These are phyloP conservation scores for Escallonia herrerae DNA, from an alignment of 129 eudicot species.

Conservation along the genomic window DNA sequence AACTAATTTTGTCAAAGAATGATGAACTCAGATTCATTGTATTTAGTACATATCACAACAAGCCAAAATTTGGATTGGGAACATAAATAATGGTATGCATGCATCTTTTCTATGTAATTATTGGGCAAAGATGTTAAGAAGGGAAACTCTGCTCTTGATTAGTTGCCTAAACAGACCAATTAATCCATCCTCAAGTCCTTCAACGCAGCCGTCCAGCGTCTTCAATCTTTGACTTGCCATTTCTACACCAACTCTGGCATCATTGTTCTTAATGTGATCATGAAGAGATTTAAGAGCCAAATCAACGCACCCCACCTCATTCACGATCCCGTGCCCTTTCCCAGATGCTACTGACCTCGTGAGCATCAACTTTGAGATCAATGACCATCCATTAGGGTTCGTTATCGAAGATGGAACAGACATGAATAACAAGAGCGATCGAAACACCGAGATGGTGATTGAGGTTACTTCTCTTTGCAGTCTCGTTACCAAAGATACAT, in stretches of 20 bases:
- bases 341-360: conserved; percentile 13
- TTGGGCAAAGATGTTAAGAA: conserved; percentile 45
- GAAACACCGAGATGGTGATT: conserved; percentile 19
- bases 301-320: conserved; percentile 15
- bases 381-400: conserved; percentile 24
- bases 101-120: background rate
- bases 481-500: conserved; percentile 9
- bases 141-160: conserved; percentile 37
- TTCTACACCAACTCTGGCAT: conserved; percentile 8
- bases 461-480: conserved; percentile 20
- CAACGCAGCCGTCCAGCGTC: conserved; percentile 19
- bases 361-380: conserved; percentile 27
- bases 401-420: conserved; percentile 14
- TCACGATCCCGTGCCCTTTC: background rate
- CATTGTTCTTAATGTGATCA: background rate
- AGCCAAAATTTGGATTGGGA: background rate
- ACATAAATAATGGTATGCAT: background rate
- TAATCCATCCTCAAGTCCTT: conserved; percentile 36
- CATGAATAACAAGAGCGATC: conserved; percentile 27
- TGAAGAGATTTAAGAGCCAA: conserved; percentile 6
- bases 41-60: background rate
- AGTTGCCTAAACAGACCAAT: conserved; percentile 36
- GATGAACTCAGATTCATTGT: too few species aligned
- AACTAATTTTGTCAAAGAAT: too few species aligned
- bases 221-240: conserved; percentile 8